Percentiles rank a stretch among this genome's conserved stretches.
phyloP scores from a whole-genome alignment of 169 alveolate species.

The Babesia ovis region DNA sequence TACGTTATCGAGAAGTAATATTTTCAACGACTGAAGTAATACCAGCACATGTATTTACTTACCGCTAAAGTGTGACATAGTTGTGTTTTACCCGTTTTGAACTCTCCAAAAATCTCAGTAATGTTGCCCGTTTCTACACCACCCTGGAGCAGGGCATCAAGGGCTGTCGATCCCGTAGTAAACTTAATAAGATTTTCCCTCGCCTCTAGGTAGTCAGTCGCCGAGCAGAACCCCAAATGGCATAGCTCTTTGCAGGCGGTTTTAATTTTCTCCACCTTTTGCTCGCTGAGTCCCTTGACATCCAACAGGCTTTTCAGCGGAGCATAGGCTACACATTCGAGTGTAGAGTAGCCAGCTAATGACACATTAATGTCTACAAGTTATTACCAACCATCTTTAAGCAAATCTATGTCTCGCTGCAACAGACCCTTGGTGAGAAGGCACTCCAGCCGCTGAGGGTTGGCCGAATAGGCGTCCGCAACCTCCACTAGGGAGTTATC shows the following conservation, averaged over 20 bases:
- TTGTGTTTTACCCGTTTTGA: slow-evolving; percentile 97
- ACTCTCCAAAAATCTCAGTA: slow-evolving; percentile 98
- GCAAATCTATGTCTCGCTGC: slow-evolving; percentile 89
- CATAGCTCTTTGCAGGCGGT: slow-evolving; percentile 90
- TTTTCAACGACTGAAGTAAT: too few species aligned
- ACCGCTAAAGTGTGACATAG: slow-evolving; percentile 94
- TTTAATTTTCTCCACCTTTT: slow-evolving; percentile 92
- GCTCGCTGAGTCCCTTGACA: slow-evolving; percentile 96
- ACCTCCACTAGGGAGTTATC: slow-evolving; percentile 51
- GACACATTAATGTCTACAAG: not conserved
- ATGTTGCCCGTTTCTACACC: slow-evolving; percentile 96
- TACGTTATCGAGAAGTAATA: slow-evolving; percentile 16
- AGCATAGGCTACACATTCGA: slow-evolving; percentile 92
- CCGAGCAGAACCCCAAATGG: slow-evolving; percentile 90
- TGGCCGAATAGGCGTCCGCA: slow-evolving; percentile 68
- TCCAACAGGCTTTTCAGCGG: slow-evolving; percentile 87
- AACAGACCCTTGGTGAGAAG: slow-evolving; percentile 82
- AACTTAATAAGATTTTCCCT: slow-evolving; percentile 89
- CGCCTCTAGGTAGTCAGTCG: slow-evolving; percentile 88
- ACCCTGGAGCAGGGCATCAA: slow-evolving; percentile 95
- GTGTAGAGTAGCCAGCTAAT: slow-evolving; percentile 88
- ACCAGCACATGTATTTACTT: slow-evolving; percentile 26
- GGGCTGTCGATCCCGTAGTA: slow-evolving; percentile 92
- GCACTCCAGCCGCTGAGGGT: slow-evolving; percentile 81
- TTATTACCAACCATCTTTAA: slow-evolving; percentile 81